phyloP scores from a whole-genome alignment of 2,329 filamentous ascomycete genomes.

The Ophiostoma pallidulum region DNA sequence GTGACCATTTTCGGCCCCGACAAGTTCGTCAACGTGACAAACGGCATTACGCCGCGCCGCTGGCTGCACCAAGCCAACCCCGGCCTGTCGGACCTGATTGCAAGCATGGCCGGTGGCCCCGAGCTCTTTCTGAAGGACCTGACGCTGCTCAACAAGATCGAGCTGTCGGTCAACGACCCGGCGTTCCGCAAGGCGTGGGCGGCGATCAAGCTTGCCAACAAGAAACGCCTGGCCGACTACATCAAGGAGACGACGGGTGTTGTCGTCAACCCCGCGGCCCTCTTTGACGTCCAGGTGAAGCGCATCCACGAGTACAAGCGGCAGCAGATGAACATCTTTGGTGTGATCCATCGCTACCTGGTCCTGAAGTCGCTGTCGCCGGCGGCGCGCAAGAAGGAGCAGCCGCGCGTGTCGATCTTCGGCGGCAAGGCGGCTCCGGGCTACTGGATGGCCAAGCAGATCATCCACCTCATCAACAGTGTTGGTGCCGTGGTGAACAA shows the following conservation, averaged over 20 bases:
- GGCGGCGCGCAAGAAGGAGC: conserved; percentile 76
- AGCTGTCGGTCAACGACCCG: conserved; percentile 75
- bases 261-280: conserved; percentile 72
- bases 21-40: conserved; percentile 98
- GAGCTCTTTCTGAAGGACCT: conserved; percentile 78
- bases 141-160: conserved; percentile 75
- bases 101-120: conserved; percentile 73
- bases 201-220: conserved; percentile 95
- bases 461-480: conserved; percentile 92
- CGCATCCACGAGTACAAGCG: conserved; percentile 99
- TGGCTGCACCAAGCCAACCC: conserved; percentile 99
- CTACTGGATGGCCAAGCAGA: conserved; percentile 99
- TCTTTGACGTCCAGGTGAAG: conserved; percentile 98
- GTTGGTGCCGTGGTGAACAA: conserved; percentile 87
- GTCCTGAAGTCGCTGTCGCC: conserved; percentile 75
- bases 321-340: conserved; percentile 98
- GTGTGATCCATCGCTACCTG: conserved; percentile 90
- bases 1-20: conserved; percentile 89
- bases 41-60: conserved; percentile 89
- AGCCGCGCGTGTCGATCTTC: conserved; percentile 88
- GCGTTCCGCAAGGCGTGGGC: conserved; percentile 90
- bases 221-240: conserved; percentile 81
- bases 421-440: conserved; percentile 95
- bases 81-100: conserved; percentile 81
- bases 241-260: conserved; percentile 76